Evolutionary conservation across 2,329 filamentous ascomycete genomes (phyloP).

Genomic region (Monilinia aucupariae): DNA sequence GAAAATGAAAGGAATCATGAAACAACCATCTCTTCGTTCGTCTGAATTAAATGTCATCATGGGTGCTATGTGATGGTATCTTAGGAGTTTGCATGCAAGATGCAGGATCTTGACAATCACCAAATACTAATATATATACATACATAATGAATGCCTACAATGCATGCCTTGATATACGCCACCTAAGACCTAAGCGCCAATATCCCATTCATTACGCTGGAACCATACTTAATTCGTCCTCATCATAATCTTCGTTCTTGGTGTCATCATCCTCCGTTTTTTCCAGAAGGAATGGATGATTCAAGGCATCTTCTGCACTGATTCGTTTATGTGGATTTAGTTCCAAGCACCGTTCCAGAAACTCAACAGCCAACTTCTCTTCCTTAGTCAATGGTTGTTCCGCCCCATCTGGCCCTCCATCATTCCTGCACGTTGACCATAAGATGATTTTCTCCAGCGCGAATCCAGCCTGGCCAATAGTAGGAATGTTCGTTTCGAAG

Average conservation of each 20-base stretch:
- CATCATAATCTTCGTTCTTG: slow-evolving; percentile 46
- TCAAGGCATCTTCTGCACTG: slow-evolving; percentile 66
- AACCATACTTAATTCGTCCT: slow-evolving; percentile 20
- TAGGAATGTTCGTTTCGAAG: slow-evolving; percentile 89
- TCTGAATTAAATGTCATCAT: slow-evolving; percentile 19
- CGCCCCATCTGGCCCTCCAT: slow-evolving; percentile 47
- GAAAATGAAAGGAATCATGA: slow-evolving; percentile 18
- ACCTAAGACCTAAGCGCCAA: slow-evolving; percentile 3
- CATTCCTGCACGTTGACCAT: slow-evolving; percentile 81
- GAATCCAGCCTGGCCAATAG: slow-evolving; percentile 79
- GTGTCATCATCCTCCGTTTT: slow-evolving; percentile 44
- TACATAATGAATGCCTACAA: slow-evolving; percentile 22
- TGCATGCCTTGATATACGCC: slow-evolving; percentile 17
- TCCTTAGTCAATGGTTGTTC: slow-evolving; percentile 53
- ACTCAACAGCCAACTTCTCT: slow-evolving; percentile 67
- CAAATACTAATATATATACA: slow-evolving; percentile 21
- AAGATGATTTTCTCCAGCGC: slow-evolving; percentile 88
- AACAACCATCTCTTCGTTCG: slow-evolving; percentile 8
- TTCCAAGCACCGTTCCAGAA: slow-evolving; percentile 68
- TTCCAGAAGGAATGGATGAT: slow-evolving; percentile 61
- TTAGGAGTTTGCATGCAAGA: slow-evolving; percentile 17
- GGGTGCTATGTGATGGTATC: slow-evolving; percentile 22
- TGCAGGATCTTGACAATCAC: slow-evolving; percentile 8
- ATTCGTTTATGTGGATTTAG: slow-evolving; percentile 69
- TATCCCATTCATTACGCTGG: slow-evolving; percentile 5